A percentile compares a stretch with the other conserved stretches of the same genome.
Conservation (phyloP, 208 protist genomes). For the Novymonas esmeraldas region DNA sequence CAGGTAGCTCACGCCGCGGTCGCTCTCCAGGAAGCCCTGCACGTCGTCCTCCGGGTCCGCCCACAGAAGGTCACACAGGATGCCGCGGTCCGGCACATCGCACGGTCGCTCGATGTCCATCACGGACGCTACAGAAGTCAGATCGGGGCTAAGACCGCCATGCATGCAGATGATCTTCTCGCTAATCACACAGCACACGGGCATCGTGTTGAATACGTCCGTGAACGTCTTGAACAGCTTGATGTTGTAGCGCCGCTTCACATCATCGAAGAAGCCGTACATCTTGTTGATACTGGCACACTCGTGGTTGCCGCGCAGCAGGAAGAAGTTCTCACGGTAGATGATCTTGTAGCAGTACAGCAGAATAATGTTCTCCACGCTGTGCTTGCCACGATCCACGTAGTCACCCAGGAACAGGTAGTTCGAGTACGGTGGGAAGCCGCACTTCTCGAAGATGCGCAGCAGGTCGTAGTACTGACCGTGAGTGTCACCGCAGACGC, state of each 20-base stretch:
- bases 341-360: slow-evolving; percentile 96
- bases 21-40: slow-evolving; percentile 96
- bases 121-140: slow-evolving; percentile 95
- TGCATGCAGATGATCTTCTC: slow-evolving; percentile 99
- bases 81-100: slow-evolving; percentile 99
- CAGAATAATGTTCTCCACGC: slow-evolving; percentile 93
- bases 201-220: slow-evolving; percentile 99
- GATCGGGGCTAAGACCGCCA: slow-evolving; percentile 97
- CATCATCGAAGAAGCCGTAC: slow-evolving; percentile 99
- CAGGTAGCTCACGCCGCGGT: slow-evolving; percentile 98
- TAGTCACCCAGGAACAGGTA: slow-evolving; percentile 99
- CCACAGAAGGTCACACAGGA: slow-evolving; percentile 99
- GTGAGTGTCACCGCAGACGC: slow-evolving; percentile 97
- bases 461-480: slow-evolving; percentile 99
- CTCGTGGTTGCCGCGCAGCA: slow-evolving; percentile 99
- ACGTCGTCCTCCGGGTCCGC: slow-evolving; percentile 96
- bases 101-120: slow-evolving; percentile 96
- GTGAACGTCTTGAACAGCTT: slow-evolving; percentile 99
- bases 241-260: slow-evolving; percentile 92
- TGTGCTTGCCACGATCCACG: slow-evolving; percentile 98
- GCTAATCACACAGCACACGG: slow-evolving; percentile 98
- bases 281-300: slow-evolving; percentile 98
- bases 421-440: slow-evolving; percentile 98
- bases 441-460: slow-evolving; percentile 98
- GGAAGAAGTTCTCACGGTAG: slow-evolving; percentile 98